phyloP scores from a whole-genome alignment of 331 rosid genomes.

The Telfairia occidentalis region DNA sequence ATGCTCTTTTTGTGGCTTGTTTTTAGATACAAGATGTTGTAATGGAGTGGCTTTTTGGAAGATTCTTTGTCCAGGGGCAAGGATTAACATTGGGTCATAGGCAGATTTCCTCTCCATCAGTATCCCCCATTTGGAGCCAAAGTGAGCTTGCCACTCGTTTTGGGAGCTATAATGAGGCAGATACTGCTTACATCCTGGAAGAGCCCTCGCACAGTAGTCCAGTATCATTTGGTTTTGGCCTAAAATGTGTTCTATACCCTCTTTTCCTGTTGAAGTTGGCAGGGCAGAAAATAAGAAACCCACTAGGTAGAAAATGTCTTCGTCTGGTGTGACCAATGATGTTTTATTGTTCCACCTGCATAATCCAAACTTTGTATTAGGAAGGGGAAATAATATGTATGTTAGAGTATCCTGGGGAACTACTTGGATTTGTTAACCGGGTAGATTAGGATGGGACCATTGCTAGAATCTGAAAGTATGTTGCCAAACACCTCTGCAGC shows the following conservation, averaged over 20 bases:
- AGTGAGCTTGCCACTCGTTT: slow-evolving; percentile 69
- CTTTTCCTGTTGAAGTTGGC: slow-evolving; percentile 49
- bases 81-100: slow-evolving; percentile 77
- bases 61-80: slow-evolving; percentile 81
- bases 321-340: slow-evolving; percentile 73
- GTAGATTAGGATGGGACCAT: slow-evolving; percentile 77
- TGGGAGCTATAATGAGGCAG: slow-evolving; percentile 58
- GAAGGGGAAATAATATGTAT: neutral
- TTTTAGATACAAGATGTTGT: slow-evolving; percentile 4
- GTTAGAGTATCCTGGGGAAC: neutral
- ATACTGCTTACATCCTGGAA: slow-evolving; percentile 58
- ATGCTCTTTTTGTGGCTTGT: neutral
- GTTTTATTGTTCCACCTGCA: slow-evolving; percentile 72
- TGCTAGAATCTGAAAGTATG: slow-evolving; percentile 48
- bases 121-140: slow-evolving; percentile 56
- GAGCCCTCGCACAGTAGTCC: slow-evolving; percentile 34
- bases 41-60: slow-evolving; percentile 48
- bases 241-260: slow-evolving; percentile 44
- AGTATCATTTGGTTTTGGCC: slow-evolving; percentile 51
- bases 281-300: slow-evolving; percentile 62
- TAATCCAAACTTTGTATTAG: slow-evolving; percentile 9
- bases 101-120: slow-evolving; percentile 48
- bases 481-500: slow-evolving; percentile 57
- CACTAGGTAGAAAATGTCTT: slow-evolving; percentile 68
- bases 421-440: slow-evolving; percentile 89